These are phyloP conservation scores for Tephrocybe sp. DNA, from an alignment of 768 basidiomycete genomes.

Conservation along the genomic window DNA sequence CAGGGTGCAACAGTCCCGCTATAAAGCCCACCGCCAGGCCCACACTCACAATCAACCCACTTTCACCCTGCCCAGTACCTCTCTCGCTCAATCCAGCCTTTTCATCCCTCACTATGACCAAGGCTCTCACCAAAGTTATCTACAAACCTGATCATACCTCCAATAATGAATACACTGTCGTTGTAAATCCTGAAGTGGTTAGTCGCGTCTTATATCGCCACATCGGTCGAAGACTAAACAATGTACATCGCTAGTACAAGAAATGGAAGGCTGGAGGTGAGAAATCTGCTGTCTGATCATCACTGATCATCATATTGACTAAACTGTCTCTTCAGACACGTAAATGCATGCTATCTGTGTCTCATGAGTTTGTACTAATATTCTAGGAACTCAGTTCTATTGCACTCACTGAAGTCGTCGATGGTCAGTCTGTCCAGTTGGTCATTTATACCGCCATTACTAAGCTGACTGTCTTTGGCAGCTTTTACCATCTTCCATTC, in stretches of 20 bases:
- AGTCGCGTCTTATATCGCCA: slow-evolving; percentile 15
- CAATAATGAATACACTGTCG: slow-evolving; percentile 68
- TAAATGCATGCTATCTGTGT: slow-evolving; percentile 33
- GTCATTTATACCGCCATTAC: background rate
- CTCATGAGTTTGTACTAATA: slow-evolving; percentile 2
- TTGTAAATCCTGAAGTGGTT: slow-evolving; percentile 68
- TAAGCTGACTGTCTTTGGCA: slow-evolving; percentile 21
- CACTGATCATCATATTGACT: slow-evolving; percentile 18
- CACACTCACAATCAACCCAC: background rate
- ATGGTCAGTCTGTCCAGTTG: slow-evolving; percentile 48
- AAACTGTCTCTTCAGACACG: slow-evolving; percentile 52
- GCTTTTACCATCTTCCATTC: slow-evolving; percentile 74
- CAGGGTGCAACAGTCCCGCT: slow-evolving; percentile 15
- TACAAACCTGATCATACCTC: slow-evolving; percentile 77
- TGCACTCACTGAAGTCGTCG: slow-evolving; percentile 74
- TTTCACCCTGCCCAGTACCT: slow-evolving; percentile 10
- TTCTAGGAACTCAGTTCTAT: slow-evolving; percentile 47
- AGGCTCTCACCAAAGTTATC: slow-evolving; percentile 62
- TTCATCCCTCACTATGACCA: slow-evolving; percentile 33
- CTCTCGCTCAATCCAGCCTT: slow-evolving; percentile 15
- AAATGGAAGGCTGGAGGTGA: slow-evolving; percentile 82
- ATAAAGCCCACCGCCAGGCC: slow-evolving; percentile 13
- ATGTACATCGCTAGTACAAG: slow-evolving; percentile 47
- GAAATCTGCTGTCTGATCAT: slow-evolving; percentile 18
- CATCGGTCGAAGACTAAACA: slow-evolving; percentile 10